Base-by-base conservation (phyloP, 2,329 filamentous ascomycete species). In the Pseudogymnoascus sp. region DNA sequence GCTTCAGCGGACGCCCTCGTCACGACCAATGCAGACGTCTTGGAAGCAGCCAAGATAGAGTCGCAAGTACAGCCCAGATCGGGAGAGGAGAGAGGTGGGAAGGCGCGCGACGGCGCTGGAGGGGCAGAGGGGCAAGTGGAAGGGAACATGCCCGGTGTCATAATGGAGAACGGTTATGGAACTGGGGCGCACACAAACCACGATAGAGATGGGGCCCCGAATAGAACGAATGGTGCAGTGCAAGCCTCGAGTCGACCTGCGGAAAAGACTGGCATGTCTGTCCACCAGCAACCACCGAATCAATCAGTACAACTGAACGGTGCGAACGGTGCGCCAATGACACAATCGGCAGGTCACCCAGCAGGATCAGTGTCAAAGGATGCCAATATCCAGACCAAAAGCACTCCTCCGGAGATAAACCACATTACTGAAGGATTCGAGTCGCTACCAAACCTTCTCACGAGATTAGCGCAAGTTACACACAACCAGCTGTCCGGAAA, bases 361-460 rank as follows among this genome's bases (percentile, higher is more conserved):
- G 31, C 63, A 59, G 61, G 68, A 67, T 28, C 63, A 49, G 61
- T 67, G 62, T 66, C 68, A 58, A 64, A 67, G 35, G 67, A 70
- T 58, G 65, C 71, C 62, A 69, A 70, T 40, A 65, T 73, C 58
- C 78, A 77, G 64, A 81, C 85, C 77, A 83, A 85, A 70, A 79
- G 86, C 64, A 74, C 86, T 1, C 84, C 85, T 9, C 80, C 83
- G 63, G 83, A 86, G 70, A 84, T 88, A 38, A 75, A 78, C 38
- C 91, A 96, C 71, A 88, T 96, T 63, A 88, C 88, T 0, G 79
- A 87, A 63, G 88, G 86, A 35, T 96, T 92, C 73, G 82, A 93
- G 62, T 87, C 91, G 3, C 81, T 97, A 18, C 86, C 87, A 4
- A 83, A 83, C 12, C 78, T 99, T 52, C 81, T 97, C 61, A 84